A percentile compares a stretch with the other conserved stretches of the same genome.
Conservation (phyloP, 805 yeast genomes). For the Hyphopichia homilentoma region DNA sequence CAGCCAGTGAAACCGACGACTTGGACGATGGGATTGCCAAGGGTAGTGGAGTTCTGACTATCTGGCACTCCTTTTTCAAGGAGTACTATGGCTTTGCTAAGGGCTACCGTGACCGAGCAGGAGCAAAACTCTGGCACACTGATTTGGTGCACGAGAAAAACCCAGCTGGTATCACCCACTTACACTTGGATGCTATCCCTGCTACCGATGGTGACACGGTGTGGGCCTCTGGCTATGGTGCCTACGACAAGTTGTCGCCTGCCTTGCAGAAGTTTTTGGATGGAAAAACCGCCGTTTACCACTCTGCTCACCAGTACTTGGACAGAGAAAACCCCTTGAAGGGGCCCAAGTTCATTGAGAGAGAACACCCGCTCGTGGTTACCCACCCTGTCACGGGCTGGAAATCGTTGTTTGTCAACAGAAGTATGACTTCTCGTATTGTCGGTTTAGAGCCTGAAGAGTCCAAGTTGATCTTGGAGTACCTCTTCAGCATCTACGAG, state of each 20-base stretch:
- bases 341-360: constrained; percentile 45
- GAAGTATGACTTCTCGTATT: constrained; percentile 48
- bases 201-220: constrained; percentile 52
- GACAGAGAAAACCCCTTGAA: constrained; percentile 44
- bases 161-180: constrained; percentile 37
- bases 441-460: constrained; percentile 52
- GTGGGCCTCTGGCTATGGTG: constrained; percentile 58
- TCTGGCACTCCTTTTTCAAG: constrained; percentile 37
- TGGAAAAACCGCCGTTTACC: constrained; percentile 45
- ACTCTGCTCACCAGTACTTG: constrained; percentile 39
- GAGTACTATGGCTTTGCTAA: constrained; percentile 23
- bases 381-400: constrained; percentile 65
- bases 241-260: constrained; percentile 53
- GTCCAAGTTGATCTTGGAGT: constrained; percentile 43
- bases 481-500: constrained; percentile 44
- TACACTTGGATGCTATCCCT: constrained; percentile 39
- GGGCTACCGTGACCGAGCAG: constrained; percentile 23
- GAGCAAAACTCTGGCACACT: constrained; percentile 32
- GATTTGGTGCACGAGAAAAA: constrained; percentile 34
- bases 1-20: constrained; percentile 12
- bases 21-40: constrained; percentile 5
- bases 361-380: constrained; percentile 59
- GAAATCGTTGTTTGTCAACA: constrained; percentile 55
- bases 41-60: constrained; percentile 31
- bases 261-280: constrained; percentile 49